phyloP scores from a whole-genome alignment of 257 asterid species.

The Vinca minor region DNA sequence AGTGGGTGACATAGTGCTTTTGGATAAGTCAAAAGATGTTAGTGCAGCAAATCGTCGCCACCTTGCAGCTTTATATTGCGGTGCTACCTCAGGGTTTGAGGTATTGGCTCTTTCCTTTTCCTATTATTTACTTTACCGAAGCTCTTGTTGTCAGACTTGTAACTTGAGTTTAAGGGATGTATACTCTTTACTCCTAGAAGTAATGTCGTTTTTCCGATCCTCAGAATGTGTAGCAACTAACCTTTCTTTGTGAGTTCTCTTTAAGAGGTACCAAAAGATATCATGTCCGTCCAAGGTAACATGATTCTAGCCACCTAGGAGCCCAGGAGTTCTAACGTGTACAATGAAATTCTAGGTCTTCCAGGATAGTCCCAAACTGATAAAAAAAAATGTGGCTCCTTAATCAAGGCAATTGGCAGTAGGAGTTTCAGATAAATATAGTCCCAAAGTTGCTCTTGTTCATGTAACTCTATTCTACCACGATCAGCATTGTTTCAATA shows the following conservation, averaged over 20 bases:
- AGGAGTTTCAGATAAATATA: too few relatives aligned
- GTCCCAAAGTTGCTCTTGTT: too few relatives aligned
- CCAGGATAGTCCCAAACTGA: too few relatives aligned
- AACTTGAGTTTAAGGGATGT: not conserved
- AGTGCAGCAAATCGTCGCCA: slow-evolving; percentile 72
- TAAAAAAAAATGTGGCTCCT: too few relatives aligned
- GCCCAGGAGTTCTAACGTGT: not conserved
- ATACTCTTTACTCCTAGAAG: not conserved
- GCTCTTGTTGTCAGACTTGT: not conserved
- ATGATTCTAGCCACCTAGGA: not conserved
- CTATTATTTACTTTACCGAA: not conserved
- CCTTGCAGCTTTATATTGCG: slow-evolving; percentile 76
- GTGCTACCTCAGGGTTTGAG: slow-evolving; percentile 89
- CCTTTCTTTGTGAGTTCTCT: not conserved
- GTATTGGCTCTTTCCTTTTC: slow-evolving; percentile 23
- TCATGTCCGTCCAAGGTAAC: not conserved
- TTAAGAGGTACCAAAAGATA: not conserved
- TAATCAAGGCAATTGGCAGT: too few relatives aligned
- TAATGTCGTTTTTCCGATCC: not conserved
- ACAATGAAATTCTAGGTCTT: too few relatives aligned
- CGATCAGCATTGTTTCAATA: too few relatives aligned
- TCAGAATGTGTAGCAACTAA: too few relatives aligned
- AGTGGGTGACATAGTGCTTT: slow-evolving; percentile 74
- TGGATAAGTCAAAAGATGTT: slow-evolving; percentile 63
- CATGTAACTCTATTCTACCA: too few relatives aligned